Evolutionary conservation across 108 stramenopile species (phyloP), one percentile per base, ranked within the genome.

Genomic region (Parietichytrium sp.): DNA sequence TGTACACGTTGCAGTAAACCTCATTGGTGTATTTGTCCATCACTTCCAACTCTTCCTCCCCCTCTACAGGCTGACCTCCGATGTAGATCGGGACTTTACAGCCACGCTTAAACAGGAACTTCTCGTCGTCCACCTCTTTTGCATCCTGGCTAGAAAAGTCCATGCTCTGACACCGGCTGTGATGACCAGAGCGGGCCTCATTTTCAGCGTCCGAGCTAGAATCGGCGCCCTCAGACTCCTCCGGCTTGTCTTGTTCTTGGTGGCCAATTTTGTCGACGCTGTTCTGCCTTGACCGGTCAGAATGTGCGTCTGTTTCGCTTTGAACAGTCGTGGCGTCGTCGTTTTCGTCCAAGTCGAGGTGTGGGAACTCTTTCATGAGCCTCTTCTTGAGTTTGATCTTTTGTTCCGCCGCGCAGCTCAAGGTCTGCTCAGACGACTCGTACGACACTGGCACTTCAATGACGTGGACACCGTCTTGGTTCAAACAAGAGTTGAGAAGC

Each of bases 371-470:
- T 7, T 72, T 42, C 23, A 10, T 15, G 15, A 72, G 15, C 6
- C 61, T 33, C 10, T 42, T 33, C 6, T 45, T 10, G 20, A 72
- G 36, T n/a, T n/a, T n/a, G n/a, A n/a, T n/a, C n/a, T n/a, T n/a
- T n/a, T n/a, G n/a, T n/a, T n/a, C n/a, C n/a, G n/a, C n/a, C n/a
- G n/a, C n/a, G n/a, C n/a, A n/a, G n/a, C n/a, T n/a, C n/a, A n/a
- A n/a, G n/a, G n/a, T n/a, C n/a, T n/a, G n/a, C 20, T 72, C 61
- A 16, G 61, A 36, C 10, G 61, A 33, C 48, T 79, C 78, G 54
- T 84, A 84, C 4, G 30, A 53, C 2, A 84, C 48, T 52, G 84
- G 84, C 29, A 84, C 84, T 27, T 84, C 84, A 4, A 84, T 20
- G 47, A 84, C 51, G 52, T 84, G 84, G 16, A 54, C 52, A 30